Percentiles rank a stretch among this genome's conserved stretches.
Conservation (phyloP, 345 rosid genomes). For the Gossypium arboreum region DNA sequence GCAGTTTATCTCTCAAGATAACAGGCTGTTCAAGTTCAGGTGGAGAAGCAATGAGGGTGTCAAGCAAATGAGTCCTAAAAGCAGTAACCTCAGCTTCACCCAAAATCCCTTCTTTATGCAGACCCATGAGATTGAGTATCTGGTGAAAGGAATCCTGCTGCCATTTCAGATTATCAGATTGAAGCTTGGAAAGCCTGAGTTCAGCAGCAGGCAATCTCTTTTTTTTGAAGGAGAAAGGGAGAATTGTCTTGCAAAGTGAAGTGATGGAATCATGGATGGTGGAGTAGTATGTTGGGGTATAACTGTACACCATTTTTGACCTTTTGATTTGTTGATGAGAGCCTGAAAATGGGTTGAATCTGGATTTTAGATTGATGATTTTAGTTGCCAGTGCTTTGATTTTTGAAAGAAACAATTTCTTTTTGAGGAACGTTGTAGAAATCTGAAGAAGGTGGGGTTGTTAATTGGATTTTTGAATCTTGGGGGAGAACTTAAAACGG, state of each 20-base stretch:
- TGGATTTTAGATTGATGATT: constrained; percentile 8
- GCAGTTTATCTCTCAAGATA: constrained; percentile 56
- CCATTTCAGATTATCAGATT: constrained; percentile 78
- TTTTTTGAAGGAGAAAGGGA: constrained; percentile 69
- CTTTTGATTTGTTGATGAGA: not conserved
- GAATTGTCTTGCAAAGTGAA: constrained; percentile 68
- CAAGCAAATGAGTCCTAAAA: constrained; percentile 56
- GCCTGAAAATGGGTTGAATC: constrained; percentile 13
- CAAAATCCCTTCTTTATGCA: constrained; percentile 63
- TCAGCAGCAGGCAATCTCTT: constrained; percentile 44
- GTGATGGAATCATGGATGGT: constrained; percentile 71
- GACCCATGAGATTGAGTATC: constrained; percentile 65
- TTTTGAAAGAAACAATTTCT: not conserved
- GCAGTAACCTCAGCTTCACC: constrained; percentile 49
- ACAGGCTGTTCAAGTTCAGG: constrained; percentile 44
- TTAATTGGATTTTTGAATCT: constrained; percentile 20
- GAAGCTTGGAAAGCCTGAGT: constrained; percentile 51
- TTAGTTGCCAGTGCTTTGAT: constrained; percentile 29
- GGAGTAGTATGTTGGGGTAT: constrained; percentile 75
- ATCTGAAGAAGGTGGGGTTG: not conserved
- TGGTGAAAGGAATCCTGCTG: constrained; percentile 79
- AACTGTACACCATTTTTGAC: constrained; percentile 51
- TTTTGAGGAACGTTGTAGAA: not conserved
- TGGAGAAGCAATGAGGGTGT: constrained; percentile 54
- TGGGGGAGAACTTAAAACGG: constrained; percentile 33